Evolutionary conservation across 2,329 filamentous ascomycete genomes (phyloP), one percentile per base, ranked within the genome.

Genomic region (Chaetomium sp.): DNA sequence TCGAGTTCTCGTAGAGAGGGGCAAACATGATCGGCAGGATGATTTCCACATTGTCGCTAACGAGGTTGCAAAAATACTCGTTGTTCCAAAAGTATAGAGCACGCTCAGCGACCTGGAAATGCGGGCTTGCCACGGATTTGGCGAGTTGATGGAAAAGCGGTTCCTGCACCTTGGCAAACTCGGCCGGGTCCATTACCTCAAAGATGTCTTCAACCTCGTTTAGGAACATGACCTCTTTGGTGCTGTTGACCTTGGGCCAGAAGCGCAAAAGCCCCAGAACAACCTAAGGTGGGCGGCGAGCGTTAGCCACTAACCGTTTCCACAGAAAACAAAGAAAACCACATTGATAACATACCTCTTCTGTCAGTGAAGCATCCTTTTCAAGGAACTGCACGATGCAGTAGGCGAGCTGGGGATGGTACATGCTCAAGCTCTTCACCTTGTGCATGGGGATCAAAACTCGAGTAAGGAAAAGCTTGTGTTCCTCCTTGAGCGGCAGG

Each of bases 11-110:
- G 66, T 96, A 99, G 35, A 99, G 79, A 2, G 94, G 92, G 33
- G 92, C 91, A 74, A 99, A 99, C 94, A 99, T 99, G 69, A 99
- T 99, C 3, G 94, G 94, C 45, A 99, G 79, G 65, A 99, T 99
- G 47, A 96, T 92, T 68, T 97, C 92, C 54, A 99, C 94, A 67
- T 99, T 99, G 74, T 99, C 94, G 76, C 91, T 96, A 64, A 99
- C 94, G 57, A 99, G 79, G 69, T 97, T 99, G 79, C 94, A 99
- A 75, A 99, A 99, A 72, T 99, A 99, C 72, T 99, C 94, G 69
- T 99, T 99, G 79, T 99, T 99, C 94, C 94, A 99, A 77, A 99
- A 99, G 75, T 99, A 99, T 34, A 99, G 80, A 5, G 94, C 94
- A 62, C 94, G 85, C 75, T 99, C 94, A 14, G 94, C 94, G 56